Evolutionary conservation across 495 filamentous ascomycete species (phyloP).

Genomic region (Trichocladium uniseriatum): DNA sequence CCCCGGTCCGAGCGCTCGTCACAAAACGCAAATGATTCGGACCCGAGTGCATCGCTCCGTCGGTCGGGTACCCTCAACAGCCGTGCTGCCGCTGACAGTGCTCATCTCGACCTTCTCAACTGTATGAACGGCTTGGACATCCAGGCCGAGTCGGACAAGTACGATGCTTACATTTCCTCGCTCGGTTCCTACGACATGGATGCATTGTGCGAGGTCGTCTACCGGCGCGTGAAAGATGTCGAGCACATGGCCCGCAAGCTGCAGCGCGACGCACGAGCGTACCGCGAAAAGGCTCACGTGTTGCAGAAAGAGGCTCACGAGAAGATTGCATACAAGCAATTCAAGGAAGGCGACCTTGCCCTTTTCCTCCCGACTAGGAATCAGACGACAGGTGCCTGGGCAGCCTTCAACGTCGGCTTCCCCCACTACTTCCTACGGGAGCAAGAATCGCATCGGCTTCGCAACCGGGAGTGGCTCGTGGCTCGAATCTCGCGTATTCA

Average conservation of each 20-base stretch:
- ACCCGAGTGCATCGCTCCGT: conserved; percentile 51
- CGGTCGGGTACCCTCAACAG: conserved; percentile 37
- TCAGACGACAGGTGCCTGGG: conserved; percentile 89
- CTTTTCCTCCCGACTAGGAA: conserved; percentile 93
- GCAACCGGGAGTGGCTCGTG: conserved; percentile 81
- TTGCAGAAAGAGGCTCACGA: conserved; percentile 82
- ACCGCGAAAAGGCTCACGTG: conserved; percentile 81
- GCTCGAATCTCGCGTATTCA: conserved; percentile 89
- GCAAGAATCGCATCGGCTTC: conserved; percentile 77
- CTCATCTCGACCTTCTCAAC: conserved; percentile 57
- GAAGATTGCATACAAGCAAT: conserved; percentile 92
- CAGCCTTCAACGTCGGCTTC: conserved; percentile 93
- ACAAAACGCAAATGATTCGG: conserved; percentile 46
- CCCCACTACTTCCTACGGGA: conserved; percentile 96
- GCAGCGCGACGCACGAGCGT: conserved; percentile 75
- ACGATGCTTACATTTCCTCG: conserved; percentile 57
- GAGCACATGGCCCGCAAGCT: conserved; percentile 84
- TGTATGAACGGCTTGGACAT: conserved; percentile 67
- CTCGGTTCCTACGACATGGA: conserved; percentile 73
- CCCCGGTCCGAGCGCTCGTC: conserved; percentile 51
- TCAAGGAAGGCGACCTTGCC: conserved; percentile 94
- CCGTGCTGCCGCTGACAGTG: conserved; percentile 31
- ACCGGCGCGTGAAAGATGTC: conserved; percentile 79
- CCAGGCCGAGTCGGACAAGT: conserved; percentile 60
- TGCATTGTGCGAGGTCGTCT: conserved; percentile 67